Evolutionary conservation across 306 rosid genomes (phyloP).

Genomic region (Myrica gale): DNA sequence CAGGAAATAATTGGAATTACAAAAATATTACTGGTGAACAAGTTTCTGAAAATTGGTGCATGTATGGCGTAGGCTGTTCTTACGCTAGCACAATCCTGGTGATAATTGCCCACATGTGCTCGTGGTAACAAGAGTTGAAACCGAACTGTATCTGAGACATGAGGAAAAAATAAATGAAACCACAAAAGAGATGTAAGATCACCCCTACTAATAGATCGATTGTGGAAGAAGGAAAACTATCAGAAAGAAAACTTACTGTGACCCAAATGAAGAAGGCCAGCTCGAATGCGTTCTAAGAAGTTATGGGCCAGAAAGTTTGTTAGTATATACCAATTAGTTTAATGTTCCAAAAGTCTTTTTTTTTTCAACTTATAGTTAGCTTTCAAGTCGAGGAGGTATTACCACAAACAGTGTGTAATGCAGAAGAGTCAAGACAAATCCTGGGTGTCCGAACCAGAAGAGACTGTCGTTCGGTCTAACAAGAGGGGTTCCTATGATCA

Average conservation of each 20-base stretch:
- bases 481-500: constrained; percentile 36
- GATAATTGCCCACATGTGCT: not conserved
- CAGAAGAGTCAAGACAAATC: constrained; percentile 33
- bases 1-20: not conserved
- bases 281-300: constrained; percentile 39
- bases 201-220: no score
- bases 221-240: not conserved
- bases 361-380: not conserved
- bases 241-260: constrained; percentile 25
- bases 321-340: not conserved
- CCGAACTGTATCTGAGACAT: constrained; percentile 27
- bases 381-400: not conserved
- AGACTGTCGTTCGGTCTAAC: constrained; percentile 30
- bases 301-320: not conserved
- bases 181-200: no score
- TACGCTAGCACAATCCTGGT: constrained; percentile 33
- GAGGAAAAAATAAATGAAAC: not conserved
- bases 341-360: not conserved
- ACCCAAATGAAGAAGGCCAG: constrained; percentile 39
- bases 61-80: not conserved
- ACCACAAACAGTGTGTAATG: constrained; percentile 42
- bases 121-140: constrained; percentile 38
- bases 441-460: constrained; percentile 36
- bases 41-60: not conserved
- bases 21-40: no score